Percentiles rank a stretch among this genome's conserved stretches.
Evolutionary conservation across 352 stramenopile species (phyloP).

Genomic region (Phytophthora pisi): DNA sequence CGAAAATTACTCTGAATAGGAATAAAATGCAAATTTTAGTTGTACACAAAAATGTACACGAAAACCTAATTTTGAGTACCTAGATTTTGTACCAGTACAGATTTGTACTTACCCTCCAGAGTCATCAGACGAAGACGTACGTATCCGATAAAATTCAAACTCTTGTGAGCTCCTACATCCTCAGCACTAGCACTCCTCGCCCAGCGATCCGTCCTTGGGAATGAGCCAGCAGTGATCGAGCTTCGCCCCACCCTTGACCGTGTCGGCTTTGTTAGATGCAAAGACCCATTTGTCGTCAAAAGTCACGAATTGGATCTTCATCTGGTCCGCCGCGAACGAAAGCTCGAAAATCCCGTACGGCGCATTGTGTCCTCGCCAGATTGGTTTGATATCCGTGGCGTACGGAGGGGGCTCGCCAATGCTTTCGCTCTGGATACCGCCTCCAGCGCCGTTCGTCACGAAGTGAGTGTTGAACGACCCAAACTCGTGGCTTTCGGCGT

Average conservation of each 20-base stretch:
- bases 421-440: conserved; percentile 77
- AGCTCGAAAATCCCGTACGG: conserved; percentile 80
- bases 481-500: conserved; percentile 77
- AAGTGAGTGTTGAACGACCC: conserved; percentile 76
- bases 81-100: background rate
- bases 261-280: conserved; percentile 37
- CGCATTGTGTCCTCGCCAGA: conserved; percentile 60
- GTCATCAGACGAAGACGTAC: no score
- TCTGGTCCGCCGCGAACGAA: conserved; percentile 61
- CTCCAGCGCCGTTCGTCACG: conserved; percentile 71
- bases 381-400: conserved; percentile 45
- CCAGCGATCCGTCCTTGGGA: conserved; percentile 61
- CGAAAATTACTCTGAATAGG: background rate
- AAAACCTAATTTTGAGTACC: background rate
- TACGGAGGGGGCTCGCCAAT: conserved; percentile 58
- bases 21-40: background rate
- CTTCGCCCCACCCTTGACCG: conserved; percentile 53
- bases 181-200: conserved; percentile 26
- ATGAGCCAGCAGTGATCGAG: conserved; percentile 77
- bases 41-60: background rate
- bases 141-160: no score
- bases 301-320: conserved; percentile 68
- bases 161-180: no score
- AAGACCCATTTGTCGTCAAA: conserved; percentile 75
- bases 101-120: background rate